Evolutionary conservation across 768 basidiomycete species (phyloP), one percentile per base, ranked within the genome.

Genomic region (Sporobolomyces phaffii): DNA sequence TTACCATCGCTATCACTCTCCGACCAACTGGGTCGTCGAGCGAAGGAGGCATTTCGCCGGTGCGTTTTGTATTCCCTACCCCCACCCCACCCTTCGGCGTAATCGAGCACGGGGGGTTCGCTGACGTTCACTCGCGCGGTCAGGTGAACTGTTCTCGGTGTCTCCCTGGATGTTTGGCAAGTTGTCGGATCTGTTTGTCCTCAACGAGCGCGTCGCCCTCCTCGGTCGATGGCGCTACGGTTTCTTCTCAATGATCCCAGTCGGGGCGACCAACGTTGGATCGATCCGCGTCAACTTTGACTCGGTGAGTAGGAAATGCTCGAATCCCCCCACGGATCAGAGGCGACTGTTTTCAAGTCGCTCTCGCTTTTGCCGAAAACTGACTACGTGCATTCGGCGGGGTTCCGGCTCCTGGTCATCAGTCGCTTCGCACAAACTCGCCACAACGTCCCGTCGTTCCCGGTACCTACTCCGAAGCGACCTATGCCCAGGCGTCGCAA

Each of bases 241-340:
- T 2, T 97, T 97, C 82, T 99, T 96, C 77, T 81, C 87, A 31
- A 97, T 97, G 91, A 86, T 96, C 0, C 96, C 96, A 14, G 94
- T 99, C 33, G 96, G 96, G 4, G 96, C 96, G 3, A 98, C 94
- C 15, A 98, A 99, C 77, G 96, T 98, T 57, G 96, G 96, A 7
- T 89, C 87, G 69, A 98, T 99, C 79, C 87, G 87, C 72, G 83
- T 99, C 76, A 93, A 96, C 77, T 99, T 99, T 77, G 96, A 99
- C 77, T 82, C 87, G 76, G 88, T 87, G 49, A 57, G 76, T 62
- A 9, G 38, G 17, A 9, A n/a, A n/a, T n/a, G n/a, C n/a, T n/a
- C n/a, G n/a, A n/a, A n/a, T n/a, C n/a, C n/a, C n/a, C n/a, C n/a
- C n/a, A n/a, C n/a, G n/a, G n/a, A n/a, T n/a, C n/a, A n/a, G n/a